Evolutionary conservation across 441 rosid species (phyloP).

Genomic region (Biscutella laevigata): DNA sequence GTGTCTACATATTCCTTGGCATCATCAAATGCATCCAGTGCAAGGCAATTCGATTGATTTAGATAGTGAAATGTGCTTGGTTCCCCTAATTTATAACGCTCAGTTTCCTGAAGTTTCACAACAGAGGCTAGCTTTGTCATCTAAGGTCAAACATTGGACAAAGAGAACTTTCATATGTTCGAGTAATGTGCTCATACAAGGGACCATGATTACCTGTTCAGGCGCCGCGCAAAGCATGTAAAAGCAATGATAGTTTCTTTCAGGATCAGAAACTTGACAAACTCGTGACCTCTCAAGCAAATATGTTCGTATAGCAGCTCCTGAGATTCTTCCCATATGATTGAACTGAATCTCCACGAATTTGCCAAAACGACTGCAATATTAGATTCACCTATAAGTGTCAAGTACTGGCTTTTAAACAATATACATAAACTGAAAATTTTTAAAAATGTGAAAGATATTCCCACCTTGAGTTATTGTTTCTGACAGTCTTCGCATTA

Average conservation of each 20-base stretch:
- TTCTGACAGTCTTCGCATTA: slow-evolving; percentile 69
- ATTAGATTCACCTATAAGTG: slow-evolving; percentile 12
- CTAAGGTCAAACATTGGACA: slow-evolving; percentile 2
- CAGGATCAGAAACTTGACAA: slow-evolving; percentile 79
- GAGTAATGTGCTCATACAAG: slow-evolving; percentile 6
- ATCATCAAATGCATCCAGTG: slow-evolving; percentile 60
- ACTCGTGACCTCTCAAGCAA: slow-evolving; percentile 73
- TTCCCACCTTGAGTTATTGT: slow-evolving; percentile 60
- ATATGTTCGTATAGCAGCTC: slow-evolving; percentile 75
- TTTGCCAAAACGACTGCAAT: slow-evolving; percentile 69
- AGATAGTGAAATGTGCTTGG: slow-evolving; percentile 72
- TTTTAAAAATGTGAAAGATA: slow-evolving; percentile 8
- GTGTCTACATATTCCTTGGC: slow-evolving; percentile 58
- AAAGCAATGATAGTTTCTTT: slow-evolving; percentile 76
- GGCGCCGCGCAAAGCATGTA: slow-evolving; percentile 82
- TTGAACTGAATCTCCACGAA: slow-evolving; percentile 78
- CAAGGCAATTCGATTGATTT: slow-evolving; percentile 62
- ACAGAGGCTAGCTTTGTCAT: slow-evolving; percentile 2
- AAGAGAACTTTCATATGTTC: background rate
- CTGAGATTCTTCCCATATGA: slow-evolving; percentile 54
- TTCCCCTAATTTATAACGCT: slow-evolving; percentile 53
- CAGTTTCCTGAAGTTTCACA: slow-evolving; percentile 36
- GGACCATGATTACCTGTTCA: slow-evolving; percentile 37
- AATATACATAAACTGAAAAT: slow-evolving; percentile 10
- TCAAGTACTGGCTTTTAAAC: slow-evolving; percentile 3